Evolutionary conservation across 2,329 filamentous ascomycete genomes (phyloP).

Genomic region (Penicillium sp.): DNA sequence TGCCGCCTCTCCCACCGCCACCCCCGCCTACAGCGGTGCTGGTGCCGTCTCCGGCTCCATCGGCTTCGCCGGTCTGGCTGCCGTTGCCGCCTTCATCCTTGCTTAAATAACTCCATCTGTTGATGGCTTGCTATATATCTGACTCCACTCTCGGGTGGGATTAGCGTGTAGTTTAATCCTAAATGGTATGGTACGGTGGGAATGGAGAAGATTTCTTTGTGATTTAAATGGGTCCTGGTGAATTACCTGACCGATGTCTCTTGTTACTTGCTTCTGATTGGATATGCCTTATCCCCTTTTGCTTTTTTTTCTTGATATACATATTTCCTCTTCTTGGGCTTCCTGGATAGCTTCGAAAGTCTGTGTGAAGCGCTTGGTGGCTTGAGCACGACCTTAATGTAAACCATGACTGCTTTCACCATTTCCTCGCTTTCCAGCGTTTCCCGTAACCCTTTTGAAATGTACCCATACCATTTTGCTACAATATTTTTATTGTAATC

Average conservation of each 20-base stretch:
- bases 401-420: constrained; percentile 31
- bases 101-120: constrained; percentile 29
- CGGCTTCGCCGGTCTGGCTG: constrained; percentile 31
- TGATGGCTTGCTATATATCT: constrained; percentile 9
- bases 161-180: constrained; percentile 3
- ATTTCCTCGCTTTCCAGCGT: constrained; percentile 18
- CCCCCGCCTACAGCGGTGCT: constrained; percentile 28
- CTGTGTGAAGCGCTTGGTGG: constrained; percentile 30
- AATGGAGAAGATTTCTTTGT: constrained; percentile 18
- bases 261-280: constrained; percentile 26
- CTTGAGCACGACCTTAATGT: constrained; percentile 31
- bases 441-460: constrained; percentile 22
- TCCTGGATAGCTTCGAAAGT: constrained; percentile 29
- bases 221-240: constrained; percentile 25
- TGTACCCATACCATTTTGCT: constrained; percentile 16
- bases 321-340: constrained; percentile 27
- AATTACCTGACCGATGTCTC: constrained; percentile 20
- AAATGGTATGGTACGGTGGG: constrained; percentile 5
- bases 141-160: background rate
- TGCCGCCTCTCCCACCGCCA: constrained; percentile 13
- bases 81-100: constrained; percentile 32
- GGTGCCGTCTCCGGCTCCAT: constrained; percentile 30
- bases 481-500: constrained; percentile 9
- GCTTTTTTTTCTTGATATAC: constrained; percentile 23
- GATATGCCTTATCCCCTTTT: constrained; percentile 23